phyloP scores from a whole-genome alignment of 2,329 filamentous ascomycete species.

The Peltaster fructicola region DNA sequence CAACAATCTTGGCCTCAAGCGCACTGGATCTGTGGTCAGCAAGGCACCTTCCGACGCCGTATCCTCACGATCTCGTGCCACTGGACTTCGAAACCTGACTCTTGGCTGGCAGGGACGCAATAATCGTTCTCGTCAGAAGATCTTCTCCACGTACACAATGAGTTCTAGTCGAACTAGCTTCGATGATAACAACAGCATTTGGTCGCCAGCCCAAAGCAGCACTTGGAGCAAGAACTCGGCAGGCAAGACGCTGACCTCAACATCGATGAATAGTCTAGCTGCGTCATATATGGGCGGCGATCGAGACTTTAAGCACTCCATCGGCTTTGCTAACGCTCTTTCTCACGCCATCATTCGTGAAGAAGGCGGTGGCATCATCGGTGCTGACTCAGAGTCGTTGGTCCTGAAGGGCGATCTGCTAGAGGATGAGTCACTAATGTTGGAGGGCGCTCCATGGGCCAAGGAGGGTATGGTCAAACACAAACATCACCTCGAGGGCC shows the following conservation, averaged over 20 bases:
- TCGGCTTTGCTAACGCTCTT: slow-evolving; percentile 90
- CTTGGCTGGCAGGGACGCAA: slow-evolving; percentile 64
- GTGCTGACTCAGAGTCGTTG: slow-evolving; percentile 20
- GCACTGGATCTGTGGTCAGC: slow-evolving; percentile 79
- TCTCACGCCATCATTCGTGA: slow-evolving; percentile 95
- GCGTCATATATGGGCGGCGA: slow-evolving; percentile 46
- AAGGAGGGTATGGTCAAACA: slow-evolving; percentile 94
- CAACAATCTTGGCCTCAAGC: slow-evolving; percentile 43
- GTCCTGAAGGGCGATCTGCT: slow-evolving; percentile 35
- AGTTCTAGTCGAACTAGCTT: slow-evolving; percentile 87
- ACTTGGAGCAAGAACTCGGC: slow-evolving; percentile 91
- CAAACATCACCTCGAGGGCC: slow-evolving; percentile 83
- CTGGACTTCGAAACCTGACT: slow-evolving; percentile 44
- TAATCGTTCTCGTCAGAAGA: slow-evolving; percentile 60
- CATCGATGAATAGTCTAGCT: slow-evolving; percentile 81
- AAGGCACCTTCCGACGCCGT: slow-evolving; percentile 76
- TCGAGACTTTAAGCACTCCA: slow-evolving; percentile 82
- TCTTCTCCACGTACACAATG: slow-evolving; percentile 62
- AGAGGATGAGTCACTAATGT: slow-evolving; percentile 81
- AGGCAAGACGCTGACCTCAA: slow-evolving; percentile 75
- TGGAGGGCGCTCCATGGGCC: slow-evolving; percentile 90
- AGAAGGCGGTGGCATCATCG: slow-evolving; percentile 42
- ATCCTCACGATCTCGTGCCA: slow-evolving; percentile 47
- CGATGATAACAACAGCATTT: slow-evolving; percentile 76
- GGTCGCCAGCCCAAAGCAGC: slow-evolving; percentile 81